Conservation (phyloP, 331 rosid species). For the Quercus lobata region DNA sequence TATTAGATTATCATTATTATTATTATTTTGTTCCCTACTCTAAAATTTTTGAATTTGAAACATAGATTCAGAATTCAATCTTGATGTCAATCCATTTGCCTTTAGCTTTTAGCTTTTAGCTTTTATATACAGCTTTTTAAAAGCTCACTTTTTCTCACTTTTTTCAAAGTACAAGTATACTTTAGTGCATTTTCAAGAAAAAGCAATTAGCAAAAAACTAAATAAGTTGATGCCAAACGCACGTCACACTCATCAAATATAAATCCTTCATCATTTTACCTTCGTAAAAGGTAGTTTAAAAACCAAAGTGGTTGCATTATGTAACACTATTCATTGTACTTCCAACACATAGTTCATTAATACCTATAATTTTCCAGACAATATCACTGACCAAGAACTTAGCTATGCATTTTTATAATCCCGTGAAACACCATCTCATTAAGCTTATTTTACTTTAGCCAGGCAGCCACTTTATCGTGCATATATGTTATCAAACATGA, state of each 20-base stretch:
- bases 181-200: too few species aligned
- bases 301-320: not conserved
- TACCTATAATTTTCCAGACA: not conserved
- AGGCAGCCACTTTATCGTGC: not conserved
- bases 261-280: not conserved
- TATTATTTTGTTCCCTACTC: too few species aligned
- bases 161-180: too few species aligned
- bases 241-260: not conserved
- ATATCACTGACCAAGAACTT: not conserved
- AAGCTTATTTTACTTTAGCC: not conserved
- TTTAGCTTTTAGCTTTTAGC: too few species aligned
- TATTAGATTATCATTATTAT: too few species aligned
- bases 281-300: not conserved
- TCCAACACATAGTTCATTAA: not conserved
- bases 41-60: too few species aligned
- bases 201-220: too few species aligned
- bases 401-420: not conserved
- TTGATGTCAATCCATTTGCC: too few species aligned
- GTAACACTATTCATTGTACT: not conserved
- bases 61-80: too few species aligned
- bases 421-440: not conserved
- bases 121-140: too few species aligned
- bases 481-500: not conserved
- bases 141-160: too few species aligned
- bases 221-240: too few species aligned